Evolutionary conservation across 106 monocot genomes (phyloP), one percentile per base, ranked within the genome.

Genomic region (Dendrobium huoshanense): DNA sequence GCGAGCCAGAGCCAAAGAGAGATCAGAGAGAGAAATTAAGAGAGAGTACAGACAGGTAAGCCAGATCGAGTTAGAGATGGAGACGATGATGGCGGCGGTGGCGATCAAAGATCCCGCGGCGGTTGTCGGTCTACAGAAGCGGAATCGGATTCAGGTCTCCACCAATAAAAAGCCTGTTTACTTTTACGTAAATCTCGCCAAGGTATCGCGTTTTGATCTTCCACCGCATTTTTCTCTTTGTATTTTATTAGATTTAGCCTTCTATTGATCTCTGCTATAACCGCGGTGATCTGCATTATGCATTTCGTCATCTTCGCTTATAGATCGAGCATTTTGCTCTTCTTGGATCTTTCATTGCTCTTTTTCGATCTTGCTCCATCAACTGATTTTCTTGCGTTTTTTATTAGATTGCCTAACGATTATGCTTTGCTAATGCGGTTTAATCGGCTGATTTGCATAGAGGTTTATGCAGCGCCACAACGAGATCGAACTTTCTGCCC

Each of bases 181-280:
- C 80, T 94, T 91, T 86, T 94, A 94, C 83, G 91, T 94, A 75
- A 94, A 91, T 47, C 94, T 95, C 79, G 94, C 94, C 55, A 95
- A 95, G 94, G 94, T 95, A 20, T 37, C 4, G 13, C 27, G 2
- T 29, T n/a, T 19, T 6, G 48, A 17, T 43, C 65, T 78, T 49
- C 56, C 41, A 25, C 4, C 64, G 22, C 24, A 3, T 22, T 64
- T 25, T 51, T 10, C 0, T 59, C 24, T 1, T 24, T 64, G 24
- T 22, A 24, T 25, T 64, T 64, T 1, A 64, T 25, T 64, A 64
- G 24, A 64, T 64, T 64, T 64, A 6, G 6, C 13, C 64, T 24
- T 64, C 64, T 64, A 5, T 64, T 64, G 64, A 64, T 22, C 64
- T 8, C 19, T 65, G 17, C 7, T 20, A 7, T 24, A 8, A 20